A percentile compares a stretch with the other conserved stretches of the same genome.
phyloP scores from a whole-genome alignment of 2,329 filamentous ascomycete species.

The Xylariaceae sp. region DNA sequence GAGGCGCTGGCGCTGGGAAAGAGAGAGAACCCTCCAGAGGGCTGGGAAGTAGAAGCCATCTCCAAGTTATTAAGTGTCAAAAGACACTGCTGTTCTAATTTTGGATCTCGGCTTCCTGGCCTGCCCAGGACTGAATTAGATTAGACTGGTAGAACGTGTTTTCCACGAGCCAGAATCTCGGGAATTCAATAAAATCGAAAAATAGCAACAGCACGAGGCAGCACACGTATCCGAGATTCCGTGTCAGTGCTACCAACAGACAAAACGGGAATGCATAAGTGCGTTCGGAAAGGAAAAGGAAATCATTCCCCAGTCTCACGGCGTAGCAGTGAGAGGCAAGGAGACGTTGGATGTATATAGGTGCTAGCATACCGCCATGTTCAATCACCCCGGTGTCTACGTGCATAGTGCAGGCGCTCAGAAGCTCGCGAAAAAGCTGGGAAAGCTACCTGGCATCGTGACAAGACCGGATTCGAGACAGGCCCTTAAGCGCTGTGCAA shows the following conservation, averaged over 20 bases:
- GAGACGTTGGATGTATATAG: constrained; percentile 27
- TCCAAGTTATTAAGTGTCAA: constrained; percentile 2
- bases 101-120: constrained; percentile 3
- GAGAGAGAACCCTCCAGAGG: constrained; percentile 51
- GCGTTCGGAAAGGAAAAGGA: constrained; percentile 12
- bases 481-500: constrained; percentile 27
- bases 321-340: constrained; percentile 12
- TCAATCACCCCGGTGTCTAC: constrained; percentile 3
- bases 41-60: constrained; percentile 25
- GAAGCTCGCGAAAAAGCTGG: constrained; percentile 6
- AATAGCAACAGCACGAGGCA: constrained; percentile 9
- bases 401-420: constrained; percentile 20
- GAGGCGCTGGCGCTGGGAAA: constrained; percentile 48
- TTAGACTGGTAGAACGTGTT: constrained; percentile 5
- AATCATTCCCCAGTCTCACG: constrained; percentile 13
- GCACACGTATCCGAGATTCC: constrained; percentile 2
- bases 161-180: constrained; percentile 6
- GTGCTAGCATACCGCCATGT: constrained; percentile 11
- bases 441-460: constrained; percentile 14
- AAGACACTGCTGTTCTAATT: constrained; percentile 5
- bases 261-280: constrained; percentile 3
- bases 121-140: not conserved
- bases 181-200: constrained; percentile 4
- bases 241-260: constrained; percentile 9
- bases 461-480: constrained; percentile 13